A percentile compares a stretch with the other conserved stretches of the same genome.
Conservation (phyloP, 2,329 filamentous ascomycete genomes). For the Paradendryphiella salina region DNA sequence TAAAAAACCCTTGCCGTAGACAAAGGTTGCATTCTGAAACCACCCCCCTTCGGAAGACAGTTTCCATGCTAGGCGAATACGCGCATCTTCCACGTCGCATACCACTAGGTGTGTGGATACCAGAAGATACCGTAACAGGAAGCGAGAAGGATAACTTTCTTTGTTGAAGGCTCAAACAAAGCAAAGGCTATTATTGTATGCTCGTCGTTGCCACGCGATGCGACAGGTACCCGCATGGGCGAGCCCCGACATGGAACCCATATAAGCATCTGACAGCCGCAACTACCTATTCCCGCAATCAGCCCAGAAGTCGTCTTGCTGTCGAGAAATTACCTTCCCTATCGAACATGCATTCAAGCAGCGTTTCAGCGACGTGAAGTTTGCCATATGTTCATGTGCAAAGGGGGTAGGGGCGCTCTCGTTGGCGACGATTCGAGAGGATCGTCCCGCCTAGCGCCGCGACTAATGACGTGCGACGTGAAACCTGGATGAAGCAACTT, state of each 20-base stretch:
- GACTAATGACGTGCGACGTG: conserved; percentile 31
- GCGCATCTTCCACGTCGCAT: neutral
- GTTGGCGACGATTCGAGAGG: conserved; percentile 19
- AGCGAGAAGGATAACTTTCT: neutral
- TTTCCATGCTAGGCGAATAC: neutral
- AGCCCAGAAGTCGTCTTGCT: neutral
- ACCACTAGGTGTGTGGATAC: neutral
- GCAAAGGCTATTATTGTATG: too few species aligned
- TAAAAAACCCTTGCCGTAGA: too few species aligned
- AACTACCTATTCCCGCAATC: neutral
- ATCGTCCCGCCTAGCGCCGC: conserved; percentile 24
- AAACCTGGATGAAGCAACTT: conserved; percentile 29
- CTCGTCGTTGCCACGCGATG: too few species aligned
- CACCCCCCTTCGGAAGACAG: neutral
- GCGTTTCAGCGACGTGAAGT: neutral
- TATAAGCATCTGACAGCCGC: too few species aligned
- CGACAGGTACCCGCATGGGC: too few species aligned
- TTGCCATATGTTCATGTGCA: neutral
- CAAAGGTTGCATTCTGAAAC: neutral
- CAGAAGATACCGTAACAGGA: neutral
- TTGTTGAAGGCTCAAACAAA: too few species aligned
- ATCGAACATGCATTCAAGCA: neutral
- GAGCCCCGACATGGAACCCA: too few species aligned
- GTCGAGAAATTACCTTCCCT: neutral
- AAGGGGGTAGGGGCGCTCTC: conserved; percentile 13